Base-by-base conservation (phyloP, 225 moss, liverwort and hornwort genomes). In the Climacium dendroides region DNA sequence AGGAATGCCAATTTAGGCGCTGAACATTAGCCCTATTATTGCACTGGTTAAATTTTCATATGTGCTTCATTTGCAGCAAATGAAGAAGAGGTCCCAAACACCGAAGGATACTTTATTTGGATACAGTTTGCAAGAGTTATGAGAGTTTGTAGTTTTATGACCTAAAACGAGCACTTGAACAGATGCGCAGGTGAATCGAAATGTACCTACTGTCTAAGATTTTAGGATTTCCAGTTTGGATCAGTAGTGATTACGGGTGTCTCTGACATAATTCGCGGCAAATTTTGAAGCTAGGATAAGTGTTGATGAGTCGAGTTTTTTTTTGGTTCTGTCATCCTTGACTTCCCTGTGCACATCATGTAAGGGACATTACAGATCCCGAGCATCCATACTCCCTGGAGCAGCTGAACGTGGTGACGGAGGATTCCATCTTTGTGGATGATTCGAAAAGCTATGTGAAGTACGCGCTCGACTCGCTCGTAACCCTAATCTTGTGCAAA, bases 351-450 rank as follows among this genome's bases (percentile, higher is more conserved):
- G 90, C 89, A 97, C 96, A 98, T 89, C 95, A 96, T 93, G 95
- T 99, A 76, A 93, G 99, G 84, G 99, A 99, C 66, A 99, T 99
- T 69, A 95, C 95, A 67, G 97, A 99, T 94, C 99, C 99, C 22
- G 99, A 99, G 94, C 99, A 99, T 86, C 99, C 97, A 7, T 99
- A 96, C 83, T 94, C 99, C 37, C 89, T 99, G 87, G 99, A 99
- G 90, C 99, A 99, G 89, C 94, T 99, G 61, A 96, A 97, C 85
- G 99, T 99, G 65, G 95, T 99, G 69, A 82, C 95, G n/a, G 95
- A 97, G 86, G 97, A 97, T 82, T 92, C 96, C 34, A 96, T 99
- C 71, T 87, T 93, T 41, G 96, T 99, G 82, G 95, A 99, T 64
- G 94, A 99, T 83, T 80, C 91, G 34, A 87, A 88, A 63, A 94